A percentile compares a stretch with the other conserved stretches of the same genome.
phyloP scores from a whole-genome alignment of 2,329 filamentous ascomycete genomes.

The Phoma herbarum region DNA sequence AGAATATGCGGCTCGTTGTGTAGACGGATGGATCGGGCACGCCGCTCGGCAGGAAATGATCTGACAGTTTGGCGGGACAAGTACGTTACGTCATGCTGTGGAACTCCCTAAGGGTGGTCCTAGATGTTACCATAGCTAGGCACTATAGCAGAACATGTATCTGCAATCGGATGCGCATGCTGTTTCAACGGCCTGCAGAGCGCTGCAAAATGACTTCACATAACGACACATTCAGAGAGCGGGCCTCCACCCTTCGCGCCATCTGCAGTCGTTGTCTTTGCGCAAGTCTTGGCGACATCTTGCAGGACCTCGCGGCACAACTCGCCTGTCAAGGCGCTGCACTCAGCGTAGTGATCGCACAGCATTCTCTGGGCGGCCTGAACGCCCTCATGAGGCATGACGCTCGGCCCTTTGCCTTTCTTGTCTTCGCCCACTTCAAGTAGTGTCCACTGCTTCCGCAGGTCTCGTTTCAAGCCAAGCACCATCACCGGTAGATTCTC shows the following conservation, averaged over 20 bases:
- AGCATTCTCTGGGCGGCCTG: constrained; percentile 65
- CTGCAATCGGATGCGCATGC: not conserved
- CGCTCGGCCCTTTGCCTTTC: constrained; percentile 50
- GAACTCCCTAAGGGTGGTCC: not conserved
- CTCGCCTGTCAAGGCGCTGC: constrained; percentile 68
- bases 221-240: constrained; percentile 32
- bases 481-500: constrained; percentile 65
- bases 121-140: not conserved
- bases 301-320: constrained; percentile 67
- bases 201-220: constrained; percentile 16
- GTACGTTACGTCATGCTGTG: not conserved
- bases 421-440: constrained; percentile 49
- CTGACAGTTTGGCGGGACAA: not conserved
- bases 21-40: not conserved
- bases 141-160: not conserved
- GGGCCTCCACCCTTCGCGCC: constrained; percentile 59
- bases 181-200: not conserved
- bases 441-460: constrained; percentile 56
- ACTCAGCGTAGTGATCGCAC: constrained; percentile 70
- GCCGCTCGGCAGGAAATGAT: not conserved
- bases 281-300: constrained; percentile 66
- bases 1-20: not conserved
- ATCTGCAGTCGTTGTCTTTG: constrained; percentile 64
- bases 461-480: constrained; percentile 66
- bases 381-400: constrained; percentile 62